Percentiles rank a stretch among this genome's conserved stretches.
phyloP scores from a whole-genome alignment of 176 grass and related monocot genomes.

The Juncus inflexus region DNA sequence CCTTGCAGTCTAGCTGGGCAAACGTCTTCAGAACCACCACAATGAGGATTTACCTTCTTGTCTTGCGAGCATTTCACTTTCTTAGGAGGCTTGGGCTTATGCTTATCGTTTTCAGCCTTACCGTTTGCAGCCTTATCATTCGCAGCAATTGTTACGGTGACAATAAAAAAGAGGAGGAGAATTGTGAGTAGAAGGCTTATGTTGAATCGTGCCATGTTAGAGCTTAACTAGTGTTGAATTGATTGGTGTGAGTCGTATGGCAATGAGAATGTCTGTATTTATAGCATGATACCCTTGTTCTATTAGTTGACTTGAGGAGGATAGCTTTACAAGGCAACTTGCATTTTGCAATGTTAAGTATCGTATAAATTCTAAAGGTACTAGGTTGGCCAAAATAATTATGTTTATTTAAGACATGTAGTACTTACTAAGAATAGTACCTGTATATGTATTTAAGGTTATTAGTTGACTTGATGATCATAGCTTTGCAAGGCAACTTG shows the following conservation, averaged over 20 bases:
- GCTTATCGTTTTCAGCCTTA: not conserved
- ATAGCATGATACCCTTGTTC: not conserved
- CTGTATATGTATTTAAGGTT: not conserved
- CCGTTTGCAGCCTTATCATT: not conserved
- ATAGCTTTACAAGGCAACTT: not conserved
- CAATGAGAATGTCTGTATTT: not conserved
- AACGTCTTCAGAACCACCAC: not conserved
- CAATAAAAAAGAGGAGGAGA: not conserved
- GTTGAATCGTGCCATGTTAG: not conserved
- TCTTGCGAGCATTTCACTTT: not conserved
- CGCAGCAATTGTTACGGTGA: not conserved
- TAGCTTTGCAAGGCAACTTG: not conserved
- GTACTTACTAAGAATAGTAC: no score
- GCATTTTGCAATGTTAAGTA: not conserved
- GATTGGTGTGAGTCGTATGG: not conserved
- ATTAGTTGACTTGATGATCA: not conserved
- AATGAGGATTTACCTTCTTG: not conserved
- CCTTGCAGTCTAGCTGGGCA: slow-evolving; percentile 9
- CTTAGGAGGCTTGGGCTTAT: not conserved
- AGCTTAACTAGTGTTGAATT: not conserved
- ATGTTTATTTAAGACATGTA: no score
- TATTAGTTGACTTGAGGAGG: not conserved
- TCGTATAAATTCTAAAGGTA: not conserved
- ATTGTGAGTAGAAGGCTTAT: not conserved
- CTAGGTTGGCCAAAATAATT: no score